Evolutionary conservation across 371 early-diverging fungal genomes (phyloP), one percentile per base, ranked within the genome.

Genomic region (Mucor piriformis): DNA sequence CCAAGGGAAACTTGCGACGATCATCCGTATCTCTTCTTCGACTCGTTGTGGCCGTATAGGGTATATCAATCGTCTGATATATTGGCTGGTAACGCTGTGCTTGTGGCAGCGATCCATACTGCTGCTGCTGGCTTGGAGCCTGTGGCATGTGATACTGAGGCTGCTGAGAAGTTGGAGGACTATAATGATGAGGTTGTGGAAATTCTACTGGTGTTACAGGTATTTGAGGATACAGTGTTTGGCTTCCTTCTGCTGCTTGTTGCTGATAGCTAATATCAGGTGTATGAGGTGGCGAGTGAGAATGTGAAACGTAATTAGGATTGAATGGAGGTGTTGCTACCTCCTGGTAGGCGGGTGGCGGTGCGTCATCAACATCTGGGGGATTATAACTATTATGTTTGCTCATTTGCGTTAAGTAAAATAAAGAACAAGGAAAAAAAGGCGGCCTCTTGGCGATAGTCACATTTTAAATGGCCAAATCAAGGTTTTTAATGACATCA

Each of bases 41-140:
- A n/a, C 7, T 33, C 16, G 43, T 13, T 2, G 15, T 16, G 7
- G 40, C 55, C 3, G 61, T 20, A 23, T 46, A 29, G 13, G 66
- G 66, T 51, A 65, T 54, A 24, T 65, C 47, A 32, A 65, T 60
- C 0, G 66, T 57, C 60, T 65, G 66, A 43, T 65, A 65, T 42
- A 54, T 42, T 0, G 32, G 18, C 7, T 43, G 5, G 20, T 43
- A 10, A 21, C 18, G 43, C 11, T 43, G 46, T 6, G 46, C 24
- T 16, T 20, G 18, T 20, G 16, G 18, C 11, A 3, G 40, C 47
- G 25, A 15, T 50, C 42, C 6, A 42, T n/a, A 7, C 10, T 6
- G 38, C 20, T 18, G 42, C 20, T 42, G 42, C 6, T n/a, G 42
- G n/a, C 10, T 2, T 42, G 6, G 42, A n/a, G n/a, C n/a, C 10